Conservation (phyloP, 2,329 filamentous ascomycete genomes). For the Annulohypoxylon truncatum region DNA sequence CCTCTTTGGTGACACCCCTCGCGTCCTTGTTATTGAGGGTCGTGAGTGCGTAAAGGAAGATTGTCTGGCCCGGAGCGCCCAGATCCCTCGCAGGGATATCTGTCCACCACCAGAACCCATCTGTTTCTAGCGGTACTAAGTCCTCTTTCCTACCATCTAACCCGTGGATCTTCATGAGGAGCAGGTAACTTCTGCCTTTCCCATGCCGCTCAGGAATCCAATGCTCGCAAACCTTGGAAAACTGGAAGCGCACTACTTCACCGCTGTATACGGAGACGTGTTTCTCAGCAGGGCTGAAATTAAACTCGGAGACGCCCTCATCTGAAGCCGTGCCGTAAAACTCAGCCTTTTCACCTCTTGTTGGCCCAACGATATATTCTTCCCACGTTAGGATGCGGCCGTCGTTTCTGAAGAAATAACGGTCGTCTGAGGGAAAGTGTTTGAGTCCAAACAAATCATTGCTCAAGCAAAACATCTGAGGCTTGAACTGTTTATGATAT, state of each 20-base stretch:
- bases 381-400: slow-evolving; percentile 78
- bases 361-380: slow-evolving; percentile 78
- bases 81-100: slow-evolving; percentile 76
- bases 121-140: slow-evolving; percentile 77
- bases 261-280: slow-evolving; percentile 70
- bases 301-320: slow-evolving; percentile 66
- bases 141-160: slow-evolving; percentile 75
- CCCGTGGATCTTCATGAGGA: slow-evolving; percentile 75
- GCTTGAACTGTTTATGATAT: slow-evolving; percentile 77
- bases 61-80: slow-evolving; percentile 74
- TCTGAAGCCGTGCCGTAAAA: slow-evolving; percentile 59
- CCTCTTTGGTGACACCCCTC: slow-evolving; percentile 61
- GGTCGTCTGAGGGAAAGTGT: slow-evolving; percentile 79
- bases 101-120: slow-evolving; percentile 83
- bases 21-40: slow-evolving; percentile 59
- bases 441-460: slow-evolving; percentile 85
- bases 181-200: slow-evolving; percentile 72
- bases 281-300: slow-evolving; percentile 70
- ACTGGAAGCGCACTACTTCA: slow-evolving; percentile 78
- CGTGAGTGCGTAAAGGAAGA: slow-evolving; percentile 72
- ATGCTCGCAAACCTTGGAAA: slow-evolving; percentile 82
- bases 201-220: slow-evolving; percentile 80
- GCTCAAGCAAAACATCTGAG: slow-evolving; percentile 66
- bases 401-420: slow-evolving; percentile 80
- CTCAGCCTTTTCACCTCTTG: slow-evolving; percentile 60